phyloP scores from a whole-genome alignment of 257 asterid genomes.

The Echium plantagineum region DNA sequence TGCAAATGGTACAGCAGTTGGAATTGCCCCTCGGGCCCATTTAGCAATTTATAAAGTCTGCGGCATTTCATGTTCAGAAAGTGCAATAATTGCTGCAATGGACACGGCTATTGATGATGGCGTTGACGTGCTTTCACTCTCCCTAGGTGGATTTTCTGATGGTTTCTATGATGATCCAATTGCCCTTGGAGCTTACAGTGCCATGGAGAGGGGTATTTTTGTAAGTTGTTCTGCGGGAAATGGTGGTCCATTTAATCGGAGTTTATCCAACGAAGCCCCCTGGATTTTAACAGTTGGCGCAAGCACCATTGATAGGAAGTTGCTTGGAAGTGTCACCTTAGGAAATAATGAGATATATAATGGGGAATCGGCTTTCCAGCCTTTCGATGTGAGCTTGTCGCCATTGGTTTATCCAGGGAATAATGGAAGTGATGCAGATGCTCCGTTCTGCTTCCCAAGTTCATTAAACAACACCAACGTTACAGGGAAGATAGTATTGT shows the following conservation, averaged over 20 bases:
- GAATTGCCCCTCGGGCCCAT: conserved; percentile 18
- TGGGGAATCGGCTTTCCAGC: conserved; percentile 17
- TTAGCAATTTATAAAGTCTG: conserved; percentile 20
- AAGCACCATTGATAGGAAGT: conserved; percentile 18
- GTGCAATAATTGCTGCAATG: conserved; percentile 16
- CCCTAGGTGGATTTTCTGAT: conserved; percentile 9
- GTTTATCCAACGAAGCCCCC: conserved; percentile 17
- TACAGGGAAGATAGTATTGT: conserved; percentile 13
- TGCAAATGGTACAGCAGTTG: conserved; percentile 32
- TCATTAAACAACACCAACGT: conserved; percentile 10
- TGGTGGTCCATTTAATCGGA: conserved; percentile 6
- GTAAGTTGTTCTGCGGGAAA: conserved; percentile 5
- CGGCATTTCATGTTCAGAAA: conserved; percentile 5
- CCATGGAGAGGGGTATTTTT: conserved; percentile 11
- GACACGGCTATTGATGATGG: conserved; percentile 16
- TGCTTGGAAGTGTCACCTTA: conserved; percentile 5
- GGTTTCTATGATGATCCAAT: conserved; percentile 11
- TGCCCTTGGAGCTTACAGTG: conserved; percentile 15
- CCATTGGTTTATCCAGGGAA: conserved; percentile 9
- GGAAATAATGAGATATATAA: conserved; percentile 11
- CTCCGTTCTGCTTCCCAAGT: conserved; percentile 4
- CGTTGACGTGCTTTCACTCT: conserved; percentile 15
- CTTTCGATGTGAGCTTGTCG: conserved; percentile 4
- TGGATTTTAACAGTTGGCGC: conserved; percentile 23
- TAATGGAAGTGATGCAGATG: conserved; percentile 1